Evolutionary conservation across 306 rosid species (phyloP), one percentile per base, ranked within the genome.

Genomic region (Lupinus albus): DNA sequence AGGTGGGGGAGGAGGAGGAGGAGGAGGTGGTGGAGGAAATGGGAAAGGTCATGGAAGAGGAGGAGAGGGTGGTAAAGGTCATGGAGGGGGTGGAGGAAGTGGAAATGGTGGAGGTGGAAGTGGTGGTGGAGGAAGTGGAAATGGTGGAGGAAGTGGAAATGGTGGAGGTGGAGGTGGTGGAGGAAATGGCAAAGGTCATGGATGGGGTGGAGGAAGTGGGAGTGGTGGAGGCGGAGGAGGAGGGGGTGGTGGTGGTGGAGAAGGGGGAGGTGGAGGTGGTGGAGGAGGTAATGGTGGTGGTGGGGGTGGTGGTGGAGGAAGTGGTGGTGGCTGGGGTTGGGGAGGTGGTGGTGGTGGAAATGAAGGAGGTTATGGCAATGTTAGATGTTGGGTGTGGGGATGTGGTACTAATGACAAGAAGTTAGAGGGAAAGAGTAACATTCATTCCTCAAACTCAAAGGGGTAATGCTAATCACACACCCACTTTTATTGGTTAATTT

Each of bases 321-420:
- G 38, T 0, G 38, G 38, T 33, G 38, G 2, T 2, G 38, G 8
- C 7, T 5, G 38, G 7, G 16, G 47, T 0, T 47, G 61, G 0
- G 45, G 52, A 0, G 59, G 67, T 0, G 49, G 75, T 0, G 33
- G 33, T 28, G 21, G 64, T 35, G 39, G 63, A 12, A 18, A 18
- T 11, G 67, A 61, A 5, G 48, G 55, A 8, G 70, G 75, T 15
- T 28, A 3, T 17, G 72, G 74, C 5, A 57, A 70, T 9, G 55
- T 44, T 6, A 77, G 44, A 51, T 79, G 83, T 58, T 79, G 74
- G 83, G 47, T 70, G 13, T 79, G 77, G 83, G 80, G 80, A 18
- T 79, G 83, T 64, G 65, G 53, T 2, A n/a, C n/a, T n/a, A 44
- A 38, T 12, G 33, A 33, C 3, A 67, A 18, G 3, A 68, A 55